Evolutionary conservation across 352 stramenopile species (phyloP), one percentile per base, ranked within the genome.

Genomic region (Globisporangium emineosum): DNA sequence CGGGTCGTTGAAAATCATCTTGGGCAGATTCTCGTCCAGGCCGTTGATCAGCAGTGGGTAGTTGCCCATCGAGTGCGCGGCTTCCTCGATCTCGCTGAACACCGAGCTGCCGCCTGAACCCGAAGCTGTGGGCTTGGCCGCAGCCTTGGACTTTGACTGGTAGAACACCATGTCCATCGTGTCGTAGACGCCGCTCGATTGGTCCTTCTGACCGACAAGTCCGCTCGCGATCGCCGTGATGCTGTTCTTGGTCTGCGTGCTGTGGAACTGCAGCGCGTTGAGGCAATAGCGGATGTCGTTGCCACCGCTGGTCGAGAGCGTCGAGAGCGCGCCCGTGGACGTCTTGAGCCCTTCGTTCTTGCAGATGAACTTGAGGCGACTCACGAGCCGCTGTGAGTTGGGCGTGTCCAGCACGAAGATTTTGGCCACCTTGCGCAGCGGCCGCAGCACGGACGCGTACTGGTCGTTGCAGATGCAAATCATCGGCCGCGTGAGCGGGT

Each of bases 381-480:
- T 83, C 15, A 98, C 77, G 23, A 99, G 80, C 8, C 96, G 83
- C 58, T 93, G 78, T 15, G 83, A 78, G 47, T 94, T 90, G 8
- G 95, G 83, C 25, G 84, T 79, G 54, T 86, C 72, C 15, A 99
- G 88, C 64, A 97, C 86, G 50, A 99, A 99, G 40, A 98, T 92
- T 63, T 93, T 94, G 25, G 93, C 89, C 17, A 97, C 83, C 27
- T 97, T 93, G 30, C 97, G 89, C 49, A 99, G 80, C n/a, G 95
- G 89, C 10, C 96, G 84, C 40, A 99, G 73, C 32, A 96, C 90
- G 1, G 97, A 96, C 13, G 95, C 95, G 73, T 98, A 99, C 68
- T 98, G 90, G 70, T 99, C 94, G 73, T 99, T 99, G 77, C 97
- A 99, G 75, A 99, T 99, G 69, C 98, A 98, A 65, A 99, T 99